Base-by-base conservation (phyloP, 768 basidiomycete species). In the Pholiota molesta region DNA sequence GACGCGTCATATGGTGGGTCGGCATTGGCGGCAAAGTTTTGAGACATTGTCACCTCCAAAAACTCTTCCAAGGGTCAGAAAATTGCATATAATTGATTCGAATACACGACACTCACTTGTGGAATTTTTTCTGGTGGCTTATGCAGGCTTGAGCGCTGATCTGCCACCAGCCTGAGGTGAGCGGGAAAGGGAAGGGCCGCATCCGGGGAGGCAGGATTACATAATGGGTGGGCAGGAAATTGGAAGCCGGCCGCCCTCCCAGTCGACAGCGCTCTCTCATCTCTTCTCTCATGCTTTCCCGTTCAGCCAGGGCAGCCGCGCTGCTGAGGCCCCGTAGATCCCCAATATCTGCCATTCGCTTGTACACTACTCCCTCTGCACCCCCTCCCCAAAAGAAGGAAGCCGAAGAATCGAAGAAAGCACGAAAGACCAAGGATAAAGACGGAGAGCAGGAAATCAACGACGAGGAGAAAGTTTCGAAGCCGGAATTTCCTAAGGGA, bases 401-500 rank as follows among this genome's bases (percentile, higher is more conserved):
- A 28, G 26, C 19, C 6, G 23, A 71, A 49, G 62, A 68, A 59
- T 47, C 59, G 28, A 62, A 65, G 33, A 11, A 37, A 16, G 11
- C 19, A 7, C 23, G 71, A 49, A 65, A 68, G 59, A 51, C 59
- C 26, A 62, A 65, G 33, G 63, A 65, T 16, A 59, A 69, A 55
- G 63, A 66, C 26, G 56, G 55, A 40, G 57, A 60, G 37, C 65
- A 67, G 33, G 69, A 67, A 59, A 75, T 76, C 61, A 68, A 66
- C 66, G 71, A 75, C 39, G 74, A 78, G 64, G 71, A 72, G 65
- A 75, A 78, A 64, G 72, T 75, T 16, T 71, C 63, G 59, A 79
- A 79, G 66, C 74, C 78, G 49, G 81, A 85, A 56, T 69, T 88
- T 44, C 85, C 89, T 44, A 89, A 86, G 68, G 87, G 80, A 28